Evolutionary conservation across 2,329 filamentous ascomycete species (phyloP).

Genomic region (Colletotrichum melonis): DNA sequence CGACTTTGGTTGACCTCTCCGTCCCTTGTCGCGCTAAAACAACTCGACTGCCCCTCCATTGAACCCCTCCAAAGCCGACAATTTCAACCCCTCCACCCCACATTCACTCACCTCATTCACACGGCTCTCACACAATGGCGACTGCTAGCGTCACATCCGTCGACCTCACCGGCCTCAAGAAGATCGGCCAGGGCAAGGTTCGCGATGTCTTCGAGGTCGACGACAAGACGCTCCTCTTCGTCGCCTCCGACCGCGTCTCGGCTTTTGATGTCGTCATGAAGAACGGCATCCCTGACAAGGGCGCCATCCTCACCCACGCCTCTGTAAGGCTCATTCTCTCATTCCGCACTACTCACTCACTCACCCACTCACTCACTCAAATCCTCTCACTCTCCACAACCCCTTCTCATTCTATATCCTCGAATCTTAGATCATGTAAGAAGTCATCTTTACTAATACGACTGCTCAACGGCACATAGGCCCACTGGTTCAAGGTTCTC

Average conservation of each 20-base stretch:
- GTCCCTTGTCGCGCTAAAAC: not conserved
- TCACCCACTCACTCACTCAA: not conserved
- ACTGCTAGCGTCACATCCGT: constrained; percentile 31
- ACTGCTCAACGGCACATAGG: constrained; percentile 31
- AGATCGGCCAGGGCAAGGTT: constrained; percentile 70
- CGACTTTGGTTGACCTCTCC: not conserved
- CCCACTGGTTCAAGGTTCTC: constrained; percentile 67
- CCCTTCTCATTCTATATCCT: not conserved
- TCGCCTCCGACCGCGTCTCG: constrained; percentile 90
- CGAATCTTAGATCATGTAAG: not conserved
- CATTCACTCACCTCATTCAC: not conserved
- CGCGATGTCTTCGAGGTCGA: constrained; percentile 83
- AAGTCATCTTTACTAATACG: not conserved
- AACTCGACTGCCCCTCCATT: not conserved
- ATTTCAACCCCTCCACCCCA: constrained; percentile 27
- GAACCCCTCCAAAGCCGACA: not conserved
- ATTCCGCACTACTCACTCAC: not conserved
- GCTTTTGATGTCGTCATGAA: constrained; percentile 93
- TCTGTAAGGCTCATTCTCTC: constrained; percentile 38
- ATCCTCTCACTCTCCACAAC: not conserved
- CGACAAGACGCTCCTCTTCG: constrained; percentile 79
- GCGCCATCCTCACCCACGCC: constrained; percentile 58
- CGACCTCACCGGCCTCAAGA: constrained; percentile 35
- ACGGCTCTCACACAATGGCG: constrained; percentile 15
- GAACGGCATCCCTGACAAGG: constrained; percentile 71